phyloP scores from a whole-genome alignment of 176 grass and related monocot genomes.

The Zea luxurians region DNA sequence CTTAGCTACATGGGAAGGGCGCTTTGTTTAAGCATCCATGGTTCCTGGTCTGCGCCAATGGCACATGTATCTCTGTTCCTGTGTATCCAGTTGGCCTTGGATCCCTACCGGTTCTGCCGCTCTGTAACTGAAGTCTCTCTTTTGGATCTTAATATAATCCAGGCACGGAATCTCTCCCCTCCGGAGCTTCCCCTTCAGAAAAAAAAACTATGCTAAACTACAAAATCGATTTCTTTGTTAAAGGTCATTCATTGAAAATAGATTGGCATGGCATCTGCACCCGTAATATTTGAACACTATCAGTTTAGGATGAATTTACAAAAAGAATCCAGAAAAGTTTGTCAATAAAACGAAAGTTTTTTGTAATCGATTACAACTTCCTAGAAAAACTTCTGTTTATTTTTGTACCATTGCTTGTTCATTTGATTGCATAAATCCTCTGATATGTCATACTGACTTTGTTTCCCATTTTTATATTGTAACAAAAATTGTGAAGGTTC shows the following conservation, averaged over 20 bases:
- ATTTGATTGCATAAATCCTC: background rate
- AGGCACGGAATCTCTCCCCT: too few relatives aligned
- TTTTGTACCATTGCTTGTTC: background rate
- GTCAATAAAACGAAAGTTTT: constrained; percentile 1
- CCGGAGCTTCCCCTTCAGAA: too few relatives aligned
- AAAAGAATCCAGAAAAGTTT: background rate
- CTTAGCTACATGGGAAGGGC: too few relatives aligned
- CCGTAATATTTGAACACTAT: background rate
- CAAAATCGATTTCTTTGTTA: background rate
- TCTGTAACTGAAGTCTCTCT: too few relatives aligned
- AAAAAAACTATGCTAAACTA: background rate
- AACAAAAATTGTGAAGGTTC: constrained; percentile 54
- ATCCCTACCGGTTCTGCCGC: too few relatives aligned
- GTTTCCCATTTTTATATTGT: constrained; percentile 18
- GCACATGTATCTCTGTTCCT: too few relatives aligned
- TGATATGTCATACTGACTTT: background rate
- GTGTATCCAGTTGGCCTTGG: too few relatives aligned
- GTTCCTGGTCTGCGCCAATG: too few relatives aligned
- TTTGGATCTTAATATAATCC: too few relatives aligned
- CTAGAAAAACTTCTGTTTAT: background rate
- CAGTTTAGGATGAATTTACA: constrained; percentile 2
- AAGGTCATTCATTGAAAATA: constrained; percentile 6
- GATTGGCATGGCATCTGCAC: background rate
- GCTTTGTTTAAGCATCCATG: too few relatives aligned
- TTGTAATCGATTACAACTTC: background rate